A percentile compares a stretch with the other conserved stretches of the same genome.
These are phyloP conservation scores for Penicillium tannophilum DNA, from an alignment of 495 filamentous ascomycete species.

Conservation along the genomic window DNA sequence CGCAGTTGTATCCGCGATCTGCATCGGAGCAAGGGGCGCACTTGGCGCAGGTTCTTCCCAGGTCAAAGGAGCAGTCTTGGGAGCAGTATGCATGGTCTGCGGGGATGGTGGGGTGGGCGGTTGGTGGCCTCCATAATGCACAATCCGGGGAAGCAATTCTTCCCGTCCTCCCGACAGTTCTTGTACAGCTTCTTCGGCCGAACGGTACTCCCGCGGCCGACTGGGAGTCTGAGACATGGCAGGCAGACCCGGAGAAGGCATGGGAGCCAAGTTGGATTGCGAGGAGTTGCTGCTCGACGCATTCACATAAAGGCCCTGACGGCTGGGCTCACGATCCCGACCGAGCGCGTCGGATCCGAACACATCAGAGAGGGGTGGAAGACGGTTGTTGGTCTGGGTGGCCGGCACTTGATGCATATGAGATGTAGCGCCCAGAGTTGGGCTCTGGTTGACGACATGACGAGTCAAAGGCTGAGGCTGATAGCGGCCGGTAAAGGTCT, in stretches of 20 bases:
- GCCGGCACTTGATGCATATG: conserved; percentile 93
- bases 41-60: conserved; percentile 27
- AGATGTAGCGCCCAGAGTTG: conserved; percentile 80
- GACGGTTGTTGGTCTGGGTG: conserved; percentile 84
- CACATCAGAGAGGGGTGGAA: conserved; percentile 93
- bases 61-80: conserved; percentile 41
- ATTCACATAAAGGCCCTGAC: conserved; percentile 47
- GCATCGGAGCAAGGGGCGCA: conserved; percentile 22
- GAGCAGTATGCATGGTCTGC: conserved; percentile 37
- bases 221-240: conserved; percentile 52
- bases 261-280: conserved; percentile 66
- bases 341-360: conserved; percentile 82
- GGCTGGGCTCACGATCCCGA: conserved; percentile 43
- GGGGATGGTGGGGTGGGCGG: conserved; percentile 94
- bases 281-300: conserved; percentile 61
- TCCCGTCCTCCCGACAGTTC: conserved; percentile 88
- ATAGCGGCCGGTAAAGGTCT: conserved; percentile 90
- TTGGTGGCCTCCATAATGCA: conserved; percentile 89
- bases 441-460: conserved; percentile 82
- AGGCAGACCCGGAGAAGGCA: conserved; percentile 72
- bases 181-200: conserved; percentile 91
- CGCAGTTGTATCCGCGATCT: conserved; percentile 49
- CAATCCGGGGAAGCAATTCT: conserved; percentile 86
- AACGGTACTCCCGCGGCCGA: conserved; percentile 85
- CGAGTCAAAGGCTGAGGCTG: conserved; percentile 79